A percentile compares a stretch with the other conserved stretches of the same genome.
These are phyloP conservation scores for Fonsecaea pugnacius DNA, from an alignment of 2,329 filamentous ascomycete genomes.

Conservation along the genomic window DNA sequence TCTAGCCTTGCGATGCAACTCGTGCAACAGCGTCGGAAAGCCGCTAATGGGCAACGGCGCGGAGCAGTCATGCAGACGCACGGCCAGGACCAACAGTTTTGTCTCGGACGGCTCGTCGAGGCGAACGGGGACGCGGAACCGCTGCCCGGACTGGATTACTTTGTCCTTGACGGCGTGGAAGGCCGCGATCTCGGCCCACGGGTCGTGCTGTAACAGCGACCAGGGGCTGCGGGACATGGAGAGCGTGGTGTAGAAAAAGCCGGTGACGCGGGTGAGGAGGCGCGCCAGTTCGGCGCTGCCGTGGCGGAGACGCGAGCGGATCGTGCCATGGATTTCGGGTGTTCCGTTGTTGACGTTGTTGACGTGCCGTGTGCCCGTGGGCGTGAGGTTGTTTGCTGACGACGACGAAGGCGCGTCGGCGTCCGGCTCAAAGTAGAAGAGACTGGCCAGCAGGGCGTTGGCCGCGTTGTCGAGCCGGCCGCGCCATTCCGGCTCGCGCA, in stretches of 20 bases:
- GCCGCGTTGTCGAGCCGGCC: not conserved
- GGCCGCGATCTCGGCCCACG: conserved; percentile 6
- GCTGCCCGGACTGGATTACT: not conserved
- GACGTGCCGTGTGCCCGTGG: not conserved
- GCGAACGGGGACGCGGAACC: conserved; percentile 15
- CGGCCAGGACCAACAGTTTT: conserved; percentile 9
- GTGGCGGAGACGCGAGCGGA: conserved; percentile 14
- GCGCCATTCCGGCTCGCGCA: conserved; percentile 4
- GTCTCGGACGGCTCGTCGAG: conserved; percentile 9
- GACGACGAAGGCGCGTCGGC: not conserved
- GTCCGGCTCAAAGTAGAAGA: conserved; percentile 18
- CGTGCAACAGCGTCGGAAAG: conserved; percentile 4
- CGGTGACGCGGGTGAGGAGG: conserved; percentile 7
- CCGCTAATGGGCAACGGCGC: conserved; percentile 15
- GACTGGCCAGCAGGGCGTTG: conserved; percentile 13
- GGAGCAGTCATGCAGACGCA: conserved; percentile 4
- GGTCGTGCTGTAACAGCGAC: conserved; percentile 7
- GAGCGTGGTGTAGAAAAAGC: conserved; percentile 9
- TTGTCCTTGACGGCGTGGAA: conserved; percentile 3
- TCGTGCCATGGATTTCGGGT: conserved; percentile 5
- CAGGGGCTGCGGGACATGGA: not conserved
- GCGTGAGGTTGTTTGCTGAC: not conserved
- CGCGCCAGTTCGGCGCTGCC: conserved; percentile 7
- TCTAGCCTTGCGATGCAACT: conserved; percentile 3
- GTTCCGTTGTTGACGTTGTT: not conserved